A percentile compares a stretch with the other conserved stretches of the same genome.
phyloP scores from a whole-genome alignment of 306 rosid species.

The Luffa aegyptiaca region DNA sequence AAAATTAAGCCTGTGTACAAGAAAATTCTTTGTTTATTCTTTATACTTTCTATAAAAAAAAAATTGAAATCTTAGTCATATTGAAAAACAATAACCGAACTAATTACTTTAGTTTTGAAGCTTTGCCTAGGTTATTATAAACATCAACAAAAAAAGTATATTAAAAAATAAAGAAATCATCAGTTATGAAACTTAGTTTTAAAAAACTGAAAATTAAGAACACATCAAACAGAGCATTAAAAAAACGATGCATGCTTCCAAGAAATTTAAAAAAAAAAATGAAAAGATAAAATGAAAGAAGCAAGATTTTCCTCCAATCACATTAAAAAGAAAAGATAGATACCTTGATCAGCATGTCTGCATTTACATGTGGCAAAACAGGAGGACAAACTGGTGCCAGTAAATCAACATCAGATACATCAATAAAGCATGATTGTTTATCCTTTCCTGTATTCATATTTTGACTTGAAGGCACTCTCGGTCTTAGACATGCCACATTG shows the following conservation, averaged over 20 bases:
- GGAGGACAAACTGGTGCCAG: conserved; percentile 39
- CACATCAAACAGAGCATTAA: neutral
- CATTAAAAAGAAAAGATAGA: conserved; percentile 6
- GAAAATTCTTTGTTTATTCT: neutral
- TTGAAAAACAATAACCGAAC: neutral
- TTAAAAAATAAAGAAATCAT: neutral
- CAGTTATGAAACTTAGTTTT: neutral
- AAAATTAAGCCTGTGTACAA: neutral
- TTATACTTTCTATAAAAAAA: neutral
- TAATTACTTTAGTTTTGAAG: neutral
- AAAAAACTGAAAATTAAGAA: neutral
- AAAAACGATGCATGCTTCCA: neutral
- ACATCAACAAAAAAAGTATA: neutral
- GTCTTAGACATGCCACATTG: conserved; percentile 37
- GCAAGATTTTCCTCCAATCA: conserved; percentile 2
- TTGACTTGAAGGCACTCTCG: conserved; percentile 30
- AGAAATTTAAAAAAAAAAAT: neutral
- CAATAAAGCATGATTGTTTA: conserved; percentile 28
- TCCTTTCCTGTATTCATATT: conserved; percentile 31
- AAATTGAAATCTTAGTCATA: neutral
- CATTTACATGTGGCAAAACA: conserved; percentile 30
- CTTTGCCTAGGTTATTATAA: neutral
- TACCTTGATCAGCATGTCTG: conserved; percentile 43
- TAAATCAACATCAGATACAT: conserved; percentile 30
- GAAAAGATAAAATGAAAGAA: neutral